Conservation (phyloP, 257 asterid species). For the Solanum bukasovii region DNA sequence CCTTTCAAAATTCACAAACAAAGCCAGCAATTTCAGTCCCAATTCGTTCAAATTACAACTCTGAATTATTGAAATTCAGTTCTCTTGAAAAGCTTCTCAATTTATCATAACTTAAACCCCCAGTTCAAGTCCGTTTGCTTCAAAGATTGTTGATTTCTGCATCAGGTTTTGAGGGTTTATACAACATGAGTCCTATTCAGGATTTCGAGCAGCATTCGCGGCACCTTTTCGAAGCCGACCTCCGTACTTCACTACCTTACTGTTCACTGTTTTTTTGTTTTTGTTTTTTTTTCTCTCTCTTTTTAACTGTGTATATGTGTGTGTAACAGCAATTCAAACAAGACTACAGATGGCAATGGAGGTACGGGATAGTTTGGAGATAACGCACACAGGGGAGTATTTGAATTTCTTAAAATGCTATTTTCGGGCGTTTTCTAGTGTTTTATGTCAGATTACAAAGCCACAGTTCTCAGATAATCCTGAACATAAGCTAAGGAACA, state of each 20-base stretch:
- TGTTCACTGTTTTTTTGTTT: neutral
- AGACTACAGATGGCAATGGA: conserved; percentile 96
- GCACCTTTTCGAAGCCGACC: conserved; percentile 62
- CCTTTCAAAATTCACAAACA: neutral
- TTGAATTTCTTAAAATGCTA: conserved; percentile 83
- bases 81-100: neutral
- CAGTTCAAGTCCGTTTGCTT: neutral
- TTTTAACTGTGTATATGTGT: neutral
- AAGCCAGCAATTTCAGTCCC: neutral
- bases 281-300: neutral
- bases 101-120: neutral
- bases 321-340: conserved; percentile 61
- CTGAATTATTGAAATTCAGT: neutral
- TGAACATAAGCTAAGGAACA: conserved; percentile 91
- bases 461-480: conserved; percentile 79
- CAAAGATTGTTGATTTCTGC: neutral
- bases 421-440: conserved; percentile 79
- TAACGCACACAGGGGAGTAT: conserved; percentile 99
- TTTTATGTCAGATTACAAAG: conserved; percentile 66
- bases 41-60: neutral
- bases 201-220: conserved; percentile 94
- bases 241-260: conserved; percentile 27
- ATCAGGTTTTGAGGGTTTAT: neutral
- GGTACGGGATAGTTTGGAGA: conserved; percentile 97
- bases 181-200: conserved; percentile 81